Evolutionary conservation across 345 rosid genomes (phyloP), one percentile per base, ranked within the genome.

Genomic region (Rhodamnia argentea): DNA sequence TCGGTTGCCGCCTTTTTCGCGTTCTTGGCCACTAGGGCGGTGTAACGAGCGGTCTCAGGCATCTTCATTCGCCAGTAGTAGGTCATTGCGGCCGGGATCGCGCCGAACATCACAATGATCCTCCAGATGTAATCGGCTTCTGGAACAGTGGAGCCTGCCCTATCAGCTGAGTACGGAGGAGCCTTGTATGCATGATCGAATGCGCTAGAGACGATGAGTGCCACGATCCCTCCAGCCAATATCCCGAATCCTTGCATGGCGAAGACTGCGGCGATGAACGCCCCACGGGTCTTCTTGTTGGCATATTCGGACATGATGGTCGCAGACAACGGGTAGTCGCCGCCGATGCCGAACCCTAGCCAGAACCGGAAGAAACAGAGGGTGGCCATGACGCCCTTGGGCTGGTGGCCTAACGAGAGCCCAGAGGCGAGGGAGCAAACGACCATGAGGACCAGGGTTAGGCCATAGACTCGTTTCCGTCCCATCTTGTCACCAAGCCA

Each of bases 341-440:
- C 98, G 5, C 98, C 98, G 26, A 95, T 95, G 58, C 98, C 98
- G 47, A 95, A 95, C n/a, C 98, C 98, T 0, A 95, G 98, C 98
- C 94, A 96, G 90, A 96, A 95, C 15, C 98, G 93, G 87, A 95
- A 96, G 87, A 96, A 96, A 87, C 98, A 94, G 26, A 96, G 96
- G 6, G 97, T 92, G 7, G 95, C n/a, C 88, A 96, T 91, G 26
- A 95, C 97, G 12, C 88, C 52, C 82, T 89, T 89, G 0, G 94
- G 58, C 11, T 52, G 83, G 0, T 8, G 53, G 5, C 97, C 88
- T 4, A 93, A 91, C 84, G 99, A 94, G 70, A 95, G 95, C 5
- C 97, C 97, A 14, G 96, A 94, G 50, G 92, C 90, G 20, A 96
- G 9, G 2, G 98, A 93, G 87, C 93, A 90, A 16, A 92, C 1